Conservation (phyloP, 768 basidiomycete genomes). For the Pleurotus citrinopileatus region DNA sequence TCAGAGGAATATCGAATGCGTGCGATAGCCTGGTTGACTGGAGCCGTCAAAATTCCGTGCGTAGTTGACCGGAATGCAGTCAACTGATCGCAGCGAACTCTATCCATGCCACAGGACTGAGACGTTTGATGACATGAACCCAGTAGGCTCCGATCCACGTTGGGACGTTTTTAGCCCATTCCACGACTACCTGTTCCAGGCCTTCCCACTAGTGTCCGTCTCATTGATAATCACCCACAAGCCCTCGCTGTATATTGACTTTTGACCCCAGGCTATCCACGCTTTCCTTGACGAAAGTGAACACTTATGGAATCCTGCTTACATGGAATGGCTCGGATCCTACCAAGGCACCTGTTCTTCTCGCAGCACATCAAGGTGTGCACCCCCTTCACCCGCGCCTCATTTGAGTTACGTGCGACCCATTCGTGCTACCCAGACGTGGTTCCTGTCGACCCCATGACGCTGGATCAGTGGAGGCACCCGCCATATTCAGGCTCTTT, state of each 20-base stretch:
- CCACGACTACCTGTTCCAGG: constrained; percentile 48
- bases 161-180: constrained; percentile 55
- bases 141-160: constrained; percentile 44
- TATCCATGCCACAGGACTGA: constrained; percentile 40
- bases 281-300: constrained; percentile 64
- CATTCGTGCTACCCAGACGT: constrained; percentile 43
- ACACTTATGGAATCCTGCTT: constrained; percentile 70
- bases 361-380: constrained; percentile 65
- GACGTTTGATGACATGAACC: constrained; percentile 46
- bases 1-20: constrained; percentile 24
- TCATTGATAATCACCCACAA: constrained; percentile 10
- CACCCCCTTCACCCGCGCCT: neutral
- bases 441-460: constrained; percentile 60
- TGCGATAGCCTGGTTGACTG: constrained; percentile 29
- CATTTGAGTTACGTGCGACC: neutral
- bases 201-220: constrained; percentile 65
- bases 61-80: too few species aligned
- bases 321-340: constrained; percentile 66
- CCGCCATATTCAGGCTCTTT: constrained; percentile 64
- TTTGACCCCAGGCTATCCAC: constrained; percentile 42
- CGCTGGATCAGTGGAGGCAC: constrained; percentile 53
- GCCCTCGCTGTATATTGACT: neutral
- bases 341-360: constrained; percentile 64
- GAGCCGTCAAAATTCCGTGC: constrained; percentile 30
- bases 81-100: too few species aligned